Conservation (phyloP, 768 basidiomycete species). For the Hirschioporus abietinus region DNA sequence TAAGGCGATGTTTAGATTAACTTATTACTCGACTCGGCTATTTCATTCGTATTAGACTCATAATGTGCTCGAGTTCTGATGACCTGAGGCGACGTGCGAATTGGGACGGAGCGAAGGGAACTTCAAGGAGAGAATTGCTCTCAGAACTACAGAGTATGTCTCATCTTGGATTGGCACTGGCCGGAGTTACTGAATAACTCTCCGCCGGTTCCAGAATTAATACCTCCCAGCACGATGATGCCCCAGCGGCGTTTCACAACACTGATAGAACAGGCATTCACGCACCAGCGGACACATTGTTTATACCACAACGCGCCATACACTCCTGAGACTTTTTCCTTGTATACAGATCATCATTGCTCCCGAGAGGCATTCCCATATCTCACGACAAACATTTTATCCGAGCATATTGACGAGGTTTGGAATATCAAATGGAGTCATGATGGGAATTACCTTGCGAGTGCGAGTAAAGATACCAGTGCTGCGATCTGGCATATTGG, state of each 20-base stretch:
- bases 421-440: conserved; percentile 97
- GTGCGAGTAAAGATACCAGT: conserved; percentile 79
- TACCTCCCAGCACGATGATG: conserved; percentile 90
- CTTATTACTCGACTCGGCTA: conserved; percentile 8
- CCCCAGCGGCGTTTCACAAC: conserved; percentile 84
- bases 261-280: conserved; percentile 79
- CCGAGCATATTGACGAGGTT: conserved; percentile 88
- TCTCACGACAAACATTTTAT: conserved; percentile 77
- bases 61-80: conserved; percentile 87
- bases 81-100: conserved; percentile 75
- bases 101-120: conserved; percentile 87
- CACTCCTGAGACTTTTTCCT: conserved; percentile 57
- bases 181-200: not conserved
- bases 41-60: conserved; percentile 46
- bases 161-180: not conserved
- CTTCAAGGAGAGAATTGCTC: conserved; percentile 73
- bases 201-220: conserved; percentile 51
- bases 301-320: conserved; percentile 78
- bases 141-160: conserved; percentile 74
- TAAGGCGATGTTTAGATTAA: not conserved
- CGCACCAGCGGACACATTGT: conserved; percentile 76
- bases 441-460: conserved; percentile 78
- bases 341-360: conserved; percentile 86
- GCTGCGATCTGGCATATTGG: conserved; percentile 87
- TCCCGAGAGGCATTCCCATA: conserved; percentile 78